phyloP scores from a whole-genome alignment of 345 rosid genomes.

The Draba incana region DNA sequence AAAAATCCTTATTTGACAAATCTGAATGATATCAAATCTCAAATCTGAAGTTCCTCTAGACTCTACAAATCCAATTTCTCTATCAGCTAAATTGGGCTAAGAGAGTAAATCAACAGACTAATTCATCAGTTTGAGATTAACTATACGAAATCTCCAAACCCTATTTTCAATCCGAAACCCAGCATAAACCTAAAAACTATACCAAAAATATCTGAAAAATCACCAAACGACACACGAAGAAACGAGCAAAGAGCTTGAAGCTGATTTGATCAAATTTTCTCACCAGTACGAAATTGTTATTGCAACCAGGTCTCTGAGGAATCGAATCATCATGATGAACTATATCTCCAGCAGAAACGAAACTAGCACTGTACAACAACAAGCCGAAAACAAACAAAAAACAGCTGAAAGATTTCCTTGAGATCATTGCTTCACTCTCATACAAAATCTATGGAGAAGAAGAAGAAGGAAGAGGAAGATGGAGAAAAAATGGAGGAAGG shows the following conservation, averaged over 20 bases:
- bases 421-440: constrained; percentile 12
- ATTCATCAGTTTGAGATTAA: neutral
- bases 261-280: neutral
- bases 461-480: constrained; percentile 11
- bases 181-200: constrained; percentile 12
- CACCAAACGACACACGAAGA: constrained; percentile 10
- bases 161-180: constrained; percentile 18
- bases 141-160: neutral
- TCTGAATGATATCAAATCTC: constrained; percentile 12
- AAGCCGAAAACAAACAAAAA: constrained; percentile 33
- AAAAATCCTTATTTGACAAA: neutral
- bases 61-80: neutral
- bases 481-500: constrained; percentile 27
- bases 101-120: constrained; percentile 12
- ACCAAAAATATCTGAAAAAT: neutral
- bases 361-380: constrained; percentile 43
- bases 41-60: constrained; percentile 5
- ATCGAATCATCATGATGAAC: constrained; percentile 82
- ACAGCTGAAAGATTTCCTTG: constrained; percentile 20
- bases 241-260: neutral
- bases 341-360: constrained; percentile 75
- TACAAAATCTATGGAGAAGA: neutral
- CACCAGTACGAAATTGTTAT: constrained; percentile 91
- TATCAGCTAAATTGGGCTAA: neutral
- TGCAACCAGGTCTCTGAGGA: constrained; percentile 85